Base-by-base conservation (phyloP, 768 basidiomycete genomes). In the Phanerodontia chrysosporium region DNA sequence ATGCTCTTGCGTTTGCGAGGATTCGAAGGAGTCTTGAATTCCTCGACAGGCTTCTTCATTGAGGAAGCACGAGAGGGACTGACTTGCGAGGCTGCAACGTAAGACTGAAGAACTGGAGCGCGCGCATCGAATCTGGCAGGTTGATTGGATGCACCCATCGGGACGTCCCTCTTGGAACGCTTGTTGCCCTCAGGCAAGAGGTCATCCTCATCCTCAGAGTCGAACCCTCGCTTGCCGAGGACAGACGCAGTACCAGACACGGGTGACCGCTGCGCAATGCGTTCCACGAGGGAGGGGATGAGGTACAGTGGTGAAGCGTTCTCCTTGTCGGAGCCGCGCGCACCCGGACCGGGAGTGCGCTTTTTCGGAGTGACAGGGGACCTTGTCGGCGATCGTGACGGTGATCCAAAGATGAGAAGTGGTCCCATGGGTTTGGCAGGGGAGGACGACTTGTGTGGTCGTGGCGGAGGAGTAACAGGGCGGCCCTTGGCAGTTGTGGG, bases 251-350 rank as follows among this genome's bases (percentile, higher is more conserved):
- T 61, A 10, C 76, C 74, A 9, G 73, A 68, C 39, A 64, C 59
- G 4, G 78, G 76, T 4, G 76, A 74, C n/a, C 68, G 68, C 44
- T 70, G 62, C 1, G 74, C 76, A 49, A 82, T 75, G 29, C 80
- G 77, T 58, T 86, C 84, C 29, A 73, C 61, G 22, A 80, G 74
- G 36, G 80, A 73, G 1, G 74, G 57, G 49, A 73, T 69, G 32
- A 24, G 21, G 9, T 64, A 64, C 4, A 70, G 61, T 32, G 82
- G 84, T 0, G 80, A 80, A 30, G 70, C 58, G 65, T 90, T 90
- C 67, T 90, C 88, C 71, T 90, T 89, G 68, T 86, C 58, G 69
- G 28, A 70, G 53, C 61, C 73, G 69, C 53, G 76, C 12, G 61
- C 63, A 4, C 58, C 49, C 6, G 65, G 62, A 2, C 65, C 62